A percentile compares a stretch with the other conserved stretches of the same genome.
phyloP scores from a whole-genome alignment of 306 rosid species.

The Castanopsis chinensis region DNA sequence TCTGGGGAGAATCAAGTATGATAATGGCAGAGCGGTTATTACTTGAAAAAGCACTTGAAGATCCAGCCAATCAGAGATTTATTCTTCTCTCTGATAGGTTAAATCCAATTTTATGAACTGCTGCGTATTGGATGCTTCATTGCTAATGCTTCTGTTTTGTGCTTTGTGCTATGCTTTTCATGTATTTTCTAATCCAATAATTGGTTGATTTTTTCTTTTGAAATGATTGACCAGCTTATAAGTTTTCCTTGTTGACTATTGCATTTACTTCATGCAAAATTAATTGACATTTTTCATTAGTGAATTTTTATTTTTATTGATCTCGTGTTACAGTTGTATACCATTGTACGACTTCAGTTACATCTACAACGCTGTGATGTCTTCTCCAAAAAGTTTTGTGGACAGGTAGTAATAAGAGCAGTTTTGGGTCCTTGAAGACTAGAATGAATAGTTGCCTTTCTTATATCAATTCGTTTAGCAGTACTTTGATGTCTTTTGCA shows the following conservation, averaged over 20 bases:
- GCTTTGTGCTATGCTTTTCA: neutral
- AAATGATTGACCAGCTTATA: neutral
- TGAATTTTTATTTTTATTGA: too few relatives aligned
- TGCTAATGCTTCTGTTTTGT: neutral
- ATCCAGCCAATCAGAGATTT: constrained; percentile 8
- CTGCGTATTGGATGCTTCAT: neutral
- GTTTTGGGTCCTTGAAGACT: neutral
- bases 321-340: neutral
- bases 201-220: neutral
- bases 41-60: constrained; percentile 16
- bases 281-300: neutral
- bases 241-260: neutral
- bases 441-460: neutral
- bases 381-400: constrained; percentile 11
- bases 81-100: constrained; percentile 10
- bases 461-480: neutral
- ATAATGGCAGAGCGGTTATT: constrained; percentile 44
- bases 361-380: neutral
- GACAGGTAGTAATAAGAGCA: neutral
- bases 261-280: neutral
- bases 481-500: neutral
- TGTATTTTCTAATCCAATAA: neutral
- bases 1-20: constrained; percentile 58
- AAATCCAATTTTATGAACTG: neutral
- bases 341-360: constrained; percentile 2